Conservation (phyloP, 345 rosid species). For the Camelina hispida region DNA sequence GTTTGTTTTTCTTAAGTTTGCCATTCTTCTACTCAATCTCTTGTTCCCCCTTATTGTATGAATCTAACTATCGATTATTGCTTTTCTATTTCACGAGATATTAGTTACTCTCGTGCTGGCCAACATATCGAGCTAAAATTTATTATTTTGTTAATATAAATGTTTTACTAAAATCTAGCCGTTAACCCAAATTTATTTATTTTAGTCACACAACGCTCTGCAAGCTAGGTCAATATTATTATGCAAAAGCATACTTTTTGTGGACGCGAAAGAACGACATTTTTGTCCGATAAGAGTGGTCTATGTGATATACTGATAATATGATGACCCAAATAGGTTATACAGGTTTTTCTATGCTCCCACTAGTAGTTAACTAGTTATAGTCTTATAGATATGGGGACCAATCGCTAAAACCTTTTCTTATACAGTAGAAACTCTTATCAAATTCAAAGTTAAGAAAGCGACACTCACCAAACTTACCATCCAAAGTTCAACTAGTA, state of each 20-base stretch:
- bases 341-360: slow-evolving; percentile 5
- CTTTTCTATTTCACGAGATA: slow-evolving; percentile 43
- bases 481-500: slow-evolving; percentile 14
- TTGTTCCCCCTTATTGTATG: slow-evolving; percentile 5
- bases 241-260: neutral
- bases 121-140: slow-evolving; percentile 12
- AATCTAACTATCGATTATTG: neutral
- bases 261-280: neutral
- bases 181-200: slow-evolving; percentile 3
- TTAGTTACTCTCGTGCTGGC: slow-evolving; percentile 52
- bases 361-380: slow-evolving; percentile 14
- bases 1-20: slow-evolving; percentile 47
- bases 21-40: slow-evolving; percentile 64
- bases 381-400: slow-evolving; percentile 6
- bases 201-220: neutral
- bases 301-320: neutral
- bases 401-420: slow-evolving; percentile 8
- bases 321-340: slow-evolving; percentile 24
- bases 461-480: slow-evolving; percentile 38
- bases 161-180: neutral
- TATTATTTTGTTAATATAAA: neutral
- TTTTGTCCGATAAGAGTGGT: neutral
- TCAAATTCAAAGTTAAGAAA: slow-evolving; percentile 34
- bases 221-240: neutral
- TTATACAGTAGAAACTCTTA: slow-evolving; percentile 19